Base-by-base conservation (phyloP, 2,329 filamentous ascomycete genomes). In the Botryotinia narcissicola region DNA sequence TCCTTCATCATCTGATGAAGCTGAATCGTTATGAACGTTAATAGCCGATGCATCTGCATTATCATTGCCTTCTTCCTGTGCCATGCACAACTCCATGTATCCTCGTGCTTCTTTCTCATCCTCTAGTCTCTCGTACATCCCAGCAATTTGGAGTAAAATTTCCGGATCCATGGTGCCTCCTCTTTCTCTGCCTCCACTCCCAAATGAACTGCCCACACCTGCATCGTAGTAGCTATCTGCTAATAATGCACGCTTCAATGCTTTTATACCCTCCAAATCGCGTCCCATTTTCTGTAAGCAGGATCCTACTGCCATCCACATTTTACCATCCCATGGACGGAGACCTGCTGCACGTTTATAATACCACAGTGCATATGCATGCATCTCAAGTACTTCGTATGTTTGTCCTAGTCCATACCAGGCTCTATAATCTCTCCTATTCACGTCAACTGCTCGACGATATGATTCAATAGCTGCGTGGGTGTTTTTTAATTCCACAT, bases 361-460 rank as follows among this genome's bases (percentile, higher is more conserved):
- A 83, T 99, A 99, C 88, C 96, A 98, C 0, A 99, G 84, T 1
- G 95, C 95, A 81, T 99, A 99, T 61, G 95, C 94, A 80, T 97
- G 93, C 94, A 98, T 98, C 83, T 99, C 96, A 14, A 99, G 88
- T 78, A 99, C 93, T 82, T 99, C 96, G 80, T 99, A 99, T 1
- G 96, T 97, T 81, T 98, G 95, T 0, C 96, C 96, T 0, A 99
- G 86, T 48, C 96, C 96, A 81, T 99, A 98, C 96, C 96, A 99
- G 6, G 96, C 96, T 73, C 96, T 92, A 82, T 98, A 98, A 82
- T 99, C 96, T 78, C 96, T 93, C 48, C 95, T 90, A 80, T 99
- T 98, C 78, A 96, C 93, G 79, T 99, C 96, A 1, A 99, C 95
- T 1, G 96, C 96, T 60, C 96, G 91, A 2, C 96, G 90, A 80